Percentiles rank a stretch among this genome's conserved stretches.
Conservation (phyloP, 495 filamentous ascomycete genomes). For the Parathielavia hyrcaniae region DNA sequence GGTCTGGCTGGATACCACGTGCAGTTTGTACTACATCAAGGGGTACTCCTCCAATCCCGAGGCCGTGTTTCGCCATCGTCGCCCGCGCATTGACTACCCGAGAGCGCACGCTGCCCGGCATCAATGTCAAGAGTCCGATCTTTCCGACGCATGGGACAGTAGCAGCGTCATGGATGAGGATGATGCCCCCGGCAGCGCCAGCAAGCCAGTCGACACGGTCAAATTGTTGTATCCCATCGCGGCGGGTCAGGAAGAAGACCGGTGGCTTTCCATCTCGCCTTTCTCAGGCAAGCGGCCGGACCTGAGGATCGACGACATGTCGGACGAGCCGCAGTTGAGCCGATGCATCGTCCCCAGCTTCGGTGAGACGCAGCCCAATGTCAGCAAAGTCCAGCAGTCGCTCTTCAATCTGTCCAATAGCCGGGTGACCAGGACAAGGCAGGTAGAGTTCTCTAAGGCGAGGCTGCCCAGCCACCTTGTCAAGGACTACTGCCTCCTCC, state of each 20-base stretch:
- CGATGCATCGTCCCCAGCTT: constrained; percentile 26
- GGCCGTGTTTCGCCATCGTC: constrained; percentile 7
- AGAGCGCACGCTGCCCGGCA: background rate
- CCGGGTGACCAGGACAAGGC: constrained; percentile 1
- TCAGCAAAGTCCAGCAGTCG: background rate
- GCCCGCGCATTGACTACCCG: constrained; percentile 6
- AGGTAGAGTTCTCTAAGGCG: constrained; percentile 8
- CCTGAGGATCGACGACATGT: constrained; percentile 1
- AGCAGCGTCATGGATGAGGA: constrained; percentile 1
- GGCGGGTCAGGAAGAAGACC: background rate
- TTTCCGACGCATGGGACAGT: background rate
- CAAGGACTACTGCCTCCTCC: constrained; percentile 42
- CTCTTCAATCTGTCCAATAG: background rate
- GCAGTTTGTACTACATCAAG: constrained; percentile 27
- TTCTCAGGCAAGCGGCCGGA: background rate
- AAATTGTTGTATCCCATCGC: background rate
- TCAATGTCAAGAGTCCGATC: background rate
- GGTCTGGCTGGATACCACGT: constrained; percentile 25
- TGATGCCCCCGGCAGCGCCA: constrained; percentile 20
- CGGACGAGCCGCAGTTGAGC: constrained; percentile 16
- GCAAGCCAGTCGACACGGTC: background rate
- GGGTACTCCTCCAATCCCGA: constrained; percentile 17
- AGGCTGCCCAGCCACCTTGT: constrained; percentile 11
- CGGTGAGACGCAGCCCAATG: constrained; percentile 18
- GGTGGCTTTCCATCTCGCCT: background rate